A percentile compares a stretch with the other conserved stretches of the same genome.
These are phyloP conservation scores for Sedum album DNA, from an alignment of 164 flowering plant species.

Conservation along the genomic window DNA sequence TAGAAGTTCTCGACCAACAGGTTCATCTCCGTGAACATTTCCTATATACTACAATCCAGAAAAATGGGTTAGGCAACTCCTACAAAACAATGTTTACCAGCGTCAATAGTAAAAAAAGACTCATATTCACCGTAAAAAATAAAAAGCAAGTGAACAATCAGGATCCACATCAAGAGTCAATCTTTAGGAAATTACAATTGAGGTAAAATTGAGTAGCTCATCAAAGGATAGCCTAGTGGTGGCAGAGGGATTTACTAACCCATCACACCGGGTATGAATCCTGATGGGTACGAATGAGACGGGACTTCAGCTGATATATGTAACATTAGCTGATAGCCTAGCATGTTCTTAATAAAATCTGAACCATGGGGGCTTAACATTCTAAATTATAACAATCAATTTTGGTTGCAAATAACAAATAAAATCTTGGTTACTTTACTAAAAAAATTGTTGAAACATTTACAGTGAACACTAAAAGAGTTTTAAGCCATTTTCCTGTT, in stretches of 20 bases:
- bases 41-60: constrained; percentile 67
- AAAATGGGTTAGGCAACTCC: constrained; percentile 6
- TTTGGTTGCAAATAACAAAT: not conserved
- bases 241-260: too few relatives aligned
- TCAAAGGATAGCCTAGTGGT: too few relatives aligned
- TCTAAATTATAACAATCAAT: not conserved
- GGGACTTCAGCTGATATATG: too few relatives aligned
- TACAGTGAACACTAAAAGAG: not conserved
- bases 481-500: not conserved
- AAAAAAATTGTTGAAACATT: not conserved
- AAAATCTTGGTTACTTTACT: not conserved
- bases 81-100: not conserved
- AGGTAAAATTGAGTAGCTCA: not conserved
- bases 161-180: not conserved
- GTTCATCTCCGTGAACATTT: constrained; percentile 98
- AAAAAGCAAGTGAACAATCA: not conserved
- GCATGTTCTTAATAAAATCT: not conserved
- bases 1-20: constrained; percentile 93
- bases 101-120: too few relatives aligned
- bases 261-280: too few relatives aligned
- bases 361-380: not conserved
- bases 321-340: too few relatives aligned
- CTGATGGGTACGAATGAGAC: too few relatives aligned
- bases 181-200: not conserved
- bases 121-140: not conserved